Conservation (phyloP, 768 basidiomycete species). For the Mycena leptocephala region DNA sequence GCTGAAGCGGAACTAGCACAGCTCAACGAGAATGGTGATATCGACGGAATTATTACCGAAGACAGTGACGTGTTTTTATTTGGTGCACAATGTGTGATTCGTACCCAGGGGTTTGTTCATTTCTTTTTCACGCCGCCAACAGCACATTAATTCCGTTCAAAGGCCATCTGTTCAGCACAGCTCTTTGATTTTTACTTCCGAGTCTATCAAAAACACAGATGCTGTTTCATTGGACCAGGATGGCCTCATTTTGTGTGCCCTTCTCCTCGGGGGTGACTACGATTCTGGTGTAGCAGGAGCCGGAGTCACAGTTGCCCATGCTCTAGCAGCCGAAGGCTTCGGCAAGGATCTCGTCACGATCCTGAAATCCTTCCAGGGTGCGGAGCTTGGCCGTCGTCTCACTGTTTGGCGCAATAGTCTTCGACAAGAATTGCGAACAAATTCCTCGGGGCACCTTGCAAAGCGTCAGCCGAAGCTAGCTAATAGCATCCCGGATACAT, state of each 20-base stretch:
- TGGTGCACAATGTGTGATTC: neutral
- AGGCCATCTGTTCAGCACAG: neutral
- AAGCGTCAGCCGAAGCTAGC: neutral
- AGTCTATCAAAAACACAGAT: neutral
- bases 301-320: neutral
- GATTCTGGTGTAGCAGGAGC: neutral
- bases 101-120: neutral
- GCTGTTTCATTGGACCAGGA: neutral
- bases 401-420: neutral
- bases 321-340: neutral
- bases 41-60: slow-evolving; percentile 10
- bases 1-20: slow-evolving; percentile 20
- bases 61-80: slow-evolving; percentile 6
- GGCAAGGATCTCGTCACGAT: neutral
- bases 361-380: neutral
- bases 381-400: neutral
- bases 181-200: neutral
- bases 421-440: neutral
- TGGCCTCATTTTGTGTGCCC: neutral
- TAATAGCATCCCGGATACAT: neutral
- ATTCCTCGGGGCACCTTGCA: neutral
- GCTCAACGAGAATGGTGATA: neutral
- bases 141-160: too few species aligned
- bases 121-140: neutral
- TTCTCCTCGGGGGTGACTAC: neutral